Conservation (phyloP, 768 basidiomycete genomes). For the Pholiota microspora region DNA sequence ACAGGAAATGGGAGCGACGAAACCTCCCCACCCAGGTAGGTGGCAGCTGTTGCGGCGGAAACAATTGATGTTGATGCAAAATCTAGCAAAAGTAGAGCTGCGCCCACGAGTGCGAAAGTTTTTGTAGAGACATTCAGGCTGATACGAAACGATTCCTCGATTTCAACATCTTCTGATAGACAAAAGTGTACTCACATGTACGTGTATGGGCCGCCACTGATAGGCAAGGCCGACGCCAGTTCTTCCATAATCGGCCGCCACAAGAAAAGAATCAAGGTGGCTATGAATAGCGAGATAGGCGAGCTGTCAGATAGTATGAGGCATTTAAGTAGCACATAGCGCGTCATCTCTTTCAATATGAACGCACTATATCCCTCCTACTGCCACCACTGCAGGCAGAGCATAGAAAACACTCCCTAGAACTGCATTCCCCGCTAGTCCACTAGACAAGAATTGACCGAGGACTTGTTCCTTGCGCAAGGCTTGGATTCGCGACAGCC, state of each 20-base stretch:
- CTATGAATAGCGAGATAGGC: slow-evolving; percentile 64
- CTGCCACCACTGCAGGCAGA: slow-evolving; percentile 60
- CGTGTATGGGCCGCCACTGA: slow-evolving; percentile 70
- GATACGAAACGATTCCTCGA: not conserved
- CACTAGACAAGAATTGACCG: slow-evolving; percentile 64
- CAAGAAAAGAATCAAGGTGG: slow-evolving; percentile 59
- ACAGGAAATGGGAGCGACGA: slow-evolving; percentile 49
- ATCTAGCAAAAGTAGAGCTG: slow-evolving; percentile 68
- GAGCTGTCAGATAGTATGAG: slow-evolving; percentile 38
- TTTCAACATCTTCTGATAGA: not conserved
- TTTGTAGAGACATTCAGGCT: slow-evolving; percentile 67
- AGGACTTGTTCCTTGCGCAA: slow-evolving; percentile 39
- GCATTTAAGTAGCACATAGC: too few relatives aligned
- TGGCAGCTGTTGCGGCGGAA: slow-evolving; percentile 69
- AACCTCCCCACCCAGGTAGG: slow-evolving; percentile 67
- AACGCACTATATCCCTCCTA: slow-evolving; percentile 57
- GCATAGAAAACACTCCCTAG: slow-evolving; percentile 71
- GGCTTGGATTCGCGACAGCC: slow-evolving; percentile 25
- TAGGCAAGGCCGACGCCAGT: slow-evolving; percentile 63
- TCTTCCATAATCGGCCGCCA: slow-evolving; percentile 80
- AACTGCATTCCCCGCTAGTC: slow-evolving; percentile 65
- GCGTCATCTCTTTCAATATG: too few relatives aligned
- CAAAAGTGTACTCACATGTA: slow-evolving; percentile 47
- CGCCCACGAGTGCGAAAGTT: slow-evolving; percentile 59
- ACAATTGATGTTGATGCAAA: slow-evolving; percentile 68